Percentiles rank a stretch among this genome's conserved stretches.
These are phyloP conservation scores for Ophidiomyces ophidiicola DNA, from an alignment of 2,329 filamentous ascomycete genomes.

Conservation along the genomic window DNA sequence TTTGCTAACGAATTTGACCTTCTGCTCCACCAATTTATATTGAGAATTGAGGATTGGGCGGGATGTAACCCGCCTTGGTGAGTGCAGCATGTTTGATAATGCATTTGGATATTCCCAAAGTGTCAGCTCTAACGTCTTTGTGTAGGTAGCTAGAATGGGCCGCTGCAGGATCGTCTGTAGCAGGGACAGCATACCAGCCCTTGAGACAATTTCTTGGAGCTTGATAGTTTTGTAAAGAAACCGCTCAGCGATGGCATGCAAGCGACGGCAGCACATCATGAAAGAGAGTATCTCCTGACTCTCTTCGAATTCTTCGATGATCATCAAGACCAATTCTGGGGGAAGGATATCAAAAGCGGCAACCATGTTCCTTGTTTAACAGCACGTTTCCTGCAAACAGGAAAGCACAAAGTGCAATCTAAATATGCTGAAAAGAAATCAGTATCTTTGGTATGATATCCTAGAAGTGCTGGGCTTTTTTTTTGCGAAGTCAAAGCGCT, in stretches of 20 bases:
- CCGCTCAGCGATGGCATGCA: not conserved
- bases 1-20: not conserved
- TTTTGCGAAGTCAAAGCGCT: too few species aligned
- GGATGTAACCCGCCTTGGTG: too few species aligned
- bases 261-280: not conserved
- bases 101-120: not conserved
- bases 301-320: not conserved
- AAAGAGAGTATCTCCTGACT: not conserved
- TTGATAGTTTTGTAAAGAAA: not conserved
- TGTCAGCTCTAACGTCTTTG: not conserved
- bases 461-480: too few species aligned
- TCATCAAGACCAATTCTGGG: not conserved
- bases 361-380: not conserved
- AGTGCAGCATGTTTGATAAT: too few species aligned
- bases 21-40: conserved; percentile 1
- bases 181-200: not conserved
- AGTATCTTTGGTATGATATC: too few species aligned
- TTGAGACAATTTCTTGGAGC: not conserved
- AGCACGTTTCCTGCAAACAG: too few species aligned
- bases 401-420: too few species aligned
- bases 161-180: not conserved
- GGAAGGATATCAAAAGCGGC: not conserved
- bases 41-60: not conserved
- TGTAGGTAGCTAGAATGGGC: not conserved
- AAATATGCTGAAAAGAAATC: too few species aligned